These are phyloP conservation scores for Euphorbia corollata DNA, from an alignment of 441 rosid species.

Conservation along the genomic window DNA sequence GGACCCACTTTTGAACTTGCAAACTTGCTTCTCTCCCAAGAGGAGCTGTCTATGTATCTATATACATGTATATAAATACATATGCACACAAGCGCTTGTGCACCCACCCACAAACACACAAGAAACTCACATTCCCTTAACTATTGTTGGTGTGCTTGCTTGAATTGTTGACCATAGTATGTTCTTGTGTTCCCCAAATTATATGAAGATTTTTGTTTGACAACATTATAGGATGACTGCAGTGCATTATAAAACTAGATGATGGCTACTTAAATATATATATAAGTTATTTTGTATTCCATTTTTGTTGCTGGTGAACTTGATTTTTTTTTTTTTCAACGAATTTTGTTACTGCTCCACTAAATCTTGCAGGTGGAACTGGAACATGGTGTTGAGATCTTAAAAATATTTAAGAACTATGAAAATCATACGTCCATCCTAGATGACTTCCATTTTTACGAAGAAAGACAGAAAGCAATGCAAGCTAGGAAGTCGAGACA, in stretches of 20 bases:
- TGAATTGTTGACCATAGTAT: not conserved
- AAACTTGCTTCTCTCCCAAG: not conserved
- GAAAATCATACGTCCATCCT: constrained; percentile 52
- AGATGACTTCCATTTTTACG: constrained; percentile 76
- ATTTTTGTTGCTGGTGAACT: not conserved
- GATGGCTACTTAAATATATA: not conserved
- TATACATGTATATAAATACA: not conserved
- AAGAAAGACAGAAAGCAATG: constrained; percentile 67
- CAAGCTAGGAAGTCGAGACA: constrained; percentile 57
- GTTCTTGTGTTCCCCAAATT: not conserved
- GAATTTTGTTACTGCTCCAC: not conserved
- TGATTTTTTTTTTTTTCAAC: too few relatives aligned
- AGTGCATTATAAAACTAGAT: not conserved
- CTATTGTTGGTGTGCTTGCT: not conserved
- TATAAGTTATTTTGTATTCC: not conserved
- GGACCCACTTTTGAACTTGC: not conserved
- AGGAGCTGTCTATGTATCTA: too few relatives aligned
- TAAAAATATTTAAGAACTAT: constrained; percentile 57
- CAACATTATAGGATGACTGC: not conserved
- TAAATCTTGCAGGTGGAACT: constrained; percentile 46
- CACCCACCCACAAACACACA: not conserved
- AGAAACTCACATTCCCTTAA: not conserved
- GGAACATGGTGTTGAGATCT: constrained; percentile 69
- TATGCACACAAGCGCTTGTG: too few relatives aligned
- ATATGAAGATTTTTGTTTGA: not conserved